phyloP scores from a whole-genome alignment of 441 rosid species.

The Bocquillonia castaneifolia region DNA sequence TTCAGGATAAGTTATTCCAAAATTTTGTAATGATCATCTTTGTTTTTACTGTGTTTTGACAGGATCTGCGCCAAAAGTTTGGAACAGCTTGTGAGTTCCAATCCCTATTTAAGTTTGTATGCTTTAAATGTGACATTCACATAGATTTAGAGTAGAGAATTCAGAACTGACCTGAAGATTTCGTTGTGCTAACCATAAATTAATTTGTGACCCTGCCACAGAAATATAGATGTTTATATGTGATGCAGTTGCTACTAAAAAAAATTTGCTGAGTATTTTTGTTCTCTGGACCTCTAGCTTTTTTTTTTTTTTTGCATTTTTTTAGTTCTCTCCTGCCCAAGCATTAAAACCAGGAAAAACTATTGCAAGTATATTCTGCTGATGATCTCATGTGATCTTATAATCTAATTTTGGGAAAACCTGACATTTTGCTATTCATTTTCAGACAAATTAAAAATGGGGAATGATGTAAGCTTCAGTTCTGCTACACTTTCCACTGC shows the following conservation, averaged over 20 bases:
- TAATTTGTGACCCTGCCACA: neutral
- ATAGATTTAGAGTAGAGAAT: neutral
- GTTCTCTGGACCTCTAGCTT: neutral
- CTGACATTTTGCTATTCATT: constrained; percentile 23
- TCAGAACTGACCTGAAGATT: neutral
- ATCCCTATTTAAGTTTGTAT: constrained; percentile 3
- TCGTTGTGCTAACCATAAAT: neutral
- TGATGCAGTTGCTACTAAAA: neutral
- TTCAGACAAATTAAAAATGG: constrained; percentile 59
- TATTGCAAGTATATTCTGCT: neutral
- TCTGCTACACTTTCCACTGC: constrained; percentile 22
- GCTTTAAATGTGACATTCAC: neutral
- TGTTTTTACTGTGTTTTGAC: constrained; percentile 26
- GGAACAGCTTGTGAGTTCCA: constrained; percentile 48
- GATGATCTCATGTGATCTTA: neutral
- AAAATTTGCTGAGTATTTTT: neutral
- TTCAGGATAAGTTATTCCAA: constrained; percentile 4
- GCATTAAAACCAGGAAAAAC: neutral
- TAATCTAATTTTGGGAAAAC: constrained; percentile 5
- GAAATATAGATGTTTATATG: neutral
- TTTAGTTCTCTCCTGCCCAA: neutral
- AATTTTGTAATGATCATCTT: constrained; percentile 14
- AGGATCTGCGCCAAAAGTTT: constrained; percentile 84
- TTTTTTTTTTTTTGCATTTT: neutral
- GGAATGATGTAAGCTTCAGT: constrained; percentile 27